phyloP scores from a whole-genome alignment of 768 basidiomycete species.

The Auriscalpium microsporum region DNA sequence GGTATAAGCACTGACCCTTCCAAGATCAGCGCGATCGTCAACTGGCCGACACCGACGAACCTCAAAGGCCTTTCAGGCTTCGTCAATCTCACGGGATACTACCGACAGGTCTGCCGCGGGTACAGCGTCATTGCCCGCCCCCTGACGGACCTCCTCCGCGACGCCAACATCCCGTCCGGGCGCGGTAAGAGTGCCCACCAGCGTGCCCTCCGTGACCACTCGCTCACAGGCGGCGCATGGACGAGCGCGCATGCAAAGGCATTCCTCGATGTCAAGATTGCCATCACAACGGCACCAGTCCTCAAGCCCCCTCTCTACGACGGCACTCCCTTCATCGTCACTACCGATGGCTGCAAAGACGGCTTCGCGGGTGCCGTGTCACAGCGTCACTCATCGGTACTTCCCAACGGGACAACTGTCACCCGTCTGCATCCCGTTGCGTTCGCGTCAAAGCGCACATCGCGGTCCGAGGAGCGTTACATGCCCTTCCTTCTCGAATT shows the following conservation, averaged over 20 bases:
- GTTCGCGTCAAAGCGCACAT: constrained; percentile 29
- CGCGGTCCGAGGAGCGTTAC: constrained; percentile 22
- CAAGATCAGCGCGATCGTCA: constrained; percentile 31
- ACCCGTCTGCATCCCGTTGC: constrained; percentile 22
- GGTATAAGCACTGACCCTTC: constrained; percentile 28
- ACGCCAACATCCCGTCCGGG: constrained; percentile 14
- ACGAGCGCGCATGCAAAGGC: constrained; percentile 16
- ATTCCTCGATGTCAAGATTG: constrained; percentile 24
- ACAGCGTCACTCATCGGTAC: constrained; percentile 16
- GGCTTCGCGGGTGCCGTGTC: constrained; percentile 26
- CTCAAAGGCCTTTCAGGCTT: constrained; percentile 25
- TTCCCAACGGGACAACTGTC: constrained; percentile 16
- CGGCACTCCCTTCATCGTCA: constrained; percentile 29
- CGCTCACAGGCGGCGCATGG: constrained; percentile 16
- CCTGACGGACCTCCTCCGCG: constrained; percentile 22
- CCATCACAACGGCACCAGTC: constrained; percentile 25
- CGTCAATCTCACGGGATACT: constrained; percentile 28
- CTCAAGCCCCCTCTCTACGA: constrained; percentile 24
- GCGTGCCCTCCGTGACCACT: constrained; percentile 15
- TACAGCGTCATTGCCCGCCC: constrained; percentile 27
- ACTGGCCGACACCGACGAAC: constrained; percentile 23
- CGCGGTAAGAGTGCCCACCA: constrained; percentile 21
- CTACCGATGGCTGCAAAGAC: constrained; percentile 25
- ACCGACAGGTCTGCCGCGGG: constrained; percentile 25
- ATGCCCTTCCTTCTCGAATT: constrained; percentile 28